These are phyloP conservation scores for Psilocybe cubensis DNA, from an alignment of 768 basidiomycete species.

Conservation along the genomic window DNA sequence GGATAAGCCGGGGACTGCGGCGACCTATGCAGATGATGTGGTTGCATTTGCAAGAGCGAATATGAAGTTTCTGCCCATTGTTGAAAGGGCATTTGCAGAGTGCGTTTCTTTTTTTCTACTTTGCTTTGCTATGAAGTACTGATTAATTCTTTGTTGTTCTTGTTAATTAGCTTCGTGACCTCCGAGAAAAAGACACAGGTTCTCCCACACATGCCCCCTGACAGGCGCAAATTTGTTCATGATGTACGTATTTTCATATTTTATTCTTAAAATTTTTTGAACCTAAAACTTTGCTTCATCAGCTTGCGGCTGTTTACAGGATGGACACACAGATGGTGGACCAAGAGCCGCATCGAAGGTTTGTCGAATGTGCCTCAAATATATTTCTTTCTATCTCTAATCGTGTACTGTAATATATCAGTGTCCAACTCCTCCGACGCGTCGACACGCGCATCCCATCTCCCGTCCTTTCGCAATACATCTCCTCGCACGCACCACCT, in stretches of 20 bases:
- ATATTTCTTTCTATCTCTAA: neutral
- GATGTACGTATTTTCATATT: conserved; percentile 49
- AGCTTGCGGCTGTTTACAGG: conserved; percentile 81
- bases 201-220: conserved; percentile 79
- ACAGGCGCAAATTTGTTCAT: conserved; percentile 83
- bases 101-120: conserved; percentile 41
- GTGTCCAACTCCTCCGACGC: conserved; percentile 81
- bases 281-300: conserved; percentile 9
- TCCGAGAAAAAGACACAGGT: conserved; percentile 73
- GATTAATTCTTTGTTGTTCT: conserved; percentile 6
- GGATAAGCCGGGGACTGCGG: conserved; percentile 36
- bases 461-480: conserved; percentile 63
- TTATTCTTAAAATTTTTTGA: neutral
- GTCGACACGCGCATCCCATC: conserved; percentile 81
- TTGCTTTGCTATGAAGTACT: conserved; percentile 12
- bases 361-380: conserved; percentile 11
- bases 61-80: conserved; percentile 66
- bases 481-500: conserved; percentile 32
- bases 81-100: conserved; percentile 85
- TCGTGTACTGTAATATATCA: conserved; percentile 23
- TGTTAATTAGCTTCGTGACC: conserved; percentile 58
- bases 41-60: conserved; percentile 63
- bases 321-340: conserved; percentile 89
- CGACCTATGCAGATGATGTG: conserved; percentile 67
- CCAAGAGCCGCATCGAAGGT: conserved; percentile 84